phyloP scores from a whole-genome alignment of 345 rosid genomes.

The Fremontodendron californicum region DNA sequence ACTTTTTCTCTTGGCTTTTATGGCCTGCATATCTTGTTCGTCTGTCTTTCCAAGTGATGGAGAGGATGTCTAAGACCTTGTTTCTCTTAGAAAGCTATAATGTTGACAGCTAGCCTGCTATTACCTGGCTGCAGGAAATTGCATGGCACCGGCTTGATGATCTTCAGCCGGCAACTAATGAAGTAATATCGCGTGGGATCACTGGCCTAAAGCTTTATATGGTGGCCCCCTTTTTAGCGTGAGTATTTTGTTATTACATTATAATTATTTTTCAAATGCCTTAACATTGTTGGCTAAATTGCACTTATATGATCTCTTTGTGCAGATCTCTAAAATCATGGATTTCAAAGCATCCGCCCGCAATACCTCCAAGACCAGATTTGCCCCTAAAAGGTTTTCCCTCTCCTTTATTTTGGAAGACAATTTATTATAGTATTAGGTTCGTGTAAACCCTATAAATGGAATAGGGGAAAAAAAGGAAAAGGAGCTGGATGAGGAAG shows the following conservation, averaged over 20 bases:
- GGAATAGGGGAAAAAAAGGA: background rate
- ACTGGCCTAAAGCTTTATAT: conserved; percentile 91
- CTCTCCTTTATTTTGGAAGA: conserved; percentile 10
- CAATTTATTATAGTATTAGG: background rate
- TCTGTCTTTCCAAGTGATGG: background rate
- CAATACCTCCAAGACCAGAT: conserved; percentile 53
- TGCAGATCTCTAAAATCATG: conserved; percentile 73
- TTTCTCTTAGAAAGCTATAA: background rate
- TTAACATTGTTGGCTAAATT: background rate
- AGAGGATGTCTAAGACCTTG: background rate
- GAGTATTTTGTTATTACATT: conserved; percentile 27
- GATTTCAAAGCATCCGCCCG: conserved; percentile 61
- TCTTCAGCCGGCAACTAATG: conserved; percentile 67
- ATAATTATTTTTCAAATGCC: background rate
- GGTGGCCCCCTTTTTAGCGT: conserved; percentile 93
- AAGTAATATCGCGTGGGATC: conserved; percentile 78
- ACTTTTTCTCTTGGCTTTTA: background rate
- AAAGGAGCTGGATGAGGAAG: background rate
- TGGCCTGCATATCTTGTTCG: background rate
- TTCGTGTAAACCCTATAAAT: background rate
- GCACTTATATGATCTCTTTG: conserved; percentile 5
- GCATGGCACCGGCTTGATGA: conserved; percentile 92
- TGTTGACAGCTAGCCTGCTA: background rate
- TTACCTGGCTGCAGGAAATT: conserved; percentile 65
- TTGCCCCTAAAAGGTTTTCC: conserved; percentile 60